These are phyloP conservation scores for Fraxinus excelsior DNA, from an alignment of 257 asterid species.

Conservation along the genomic window DNA sequence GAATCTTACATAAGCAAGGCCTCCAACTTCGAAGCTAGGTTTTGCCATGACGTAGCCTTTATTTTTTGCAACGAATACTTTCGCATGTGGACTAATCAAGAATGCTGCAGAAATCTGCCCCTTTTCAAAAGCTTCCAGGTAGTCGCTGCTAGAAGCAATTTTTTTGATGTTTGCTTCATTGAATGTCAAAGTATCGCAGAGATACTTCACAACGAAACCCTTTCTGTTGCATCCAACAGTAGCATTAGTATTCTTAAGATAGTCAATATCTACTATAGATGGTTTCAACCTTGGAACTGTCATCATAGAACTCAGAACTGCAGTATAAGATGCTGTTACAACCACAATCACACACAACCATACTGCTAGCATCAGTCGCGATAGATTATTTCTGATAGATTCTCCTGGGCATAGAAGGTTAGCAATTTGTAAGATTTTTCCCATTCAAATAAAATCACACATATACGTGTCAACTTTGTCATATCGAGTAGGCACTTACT, in stretches of 20 bases:
- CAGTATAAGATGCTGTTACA: slow-evolving; percentile 56
- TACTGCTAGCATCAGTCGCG: slow-evolving; percentile 49
- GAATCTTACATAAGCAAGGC: slow-evolving; percentile 69
- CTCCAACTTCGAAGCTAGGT: slow-evolving; percentile 55
- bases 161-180: slow-evolving; percentile 34
- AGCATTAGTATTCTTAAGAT: slow-evolving; percentile 42
- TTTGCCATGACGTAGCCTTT: slow-evolving; percentile 49
- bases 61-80: slow-evolving; percentile 50
- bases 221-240: slow-evolving; percentile 55
- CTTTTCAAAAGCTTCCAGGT: slow-evolving; percentile 42
- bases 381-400: slow-evolving; percentile 38
- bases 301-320: slow-evolving; percentile 58
- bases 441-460: no score
- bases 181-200: slow-evolving; percentile 41
- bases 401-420: slow-evolving; percentile 41
- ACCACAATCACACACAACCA: slow-evolving; percentile 55
- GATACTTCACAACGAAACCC: slow-evolving; percentile 46
- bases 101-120: slow-evolving; percentile 70
- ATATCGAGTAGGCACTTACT: slow-evolving; percentile 38
- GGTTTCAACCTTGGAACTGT: slow-evolving; percentile 59
- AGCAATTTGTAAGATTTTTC: neutral
- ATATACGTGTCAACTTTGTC: neutral
- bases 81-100: slow-evolving; percentile 59
- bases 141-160: slow-evolving; percentile 36
- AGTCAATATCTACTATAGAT: slow-evolving; percentile 37